A percentile compares a stretch with the other conserved stretches of the same genome.
phyloP scores from a whole-genome alignment of 176 grass and related monocot species.

The Bolboschoenus planiculmis region DNA sequence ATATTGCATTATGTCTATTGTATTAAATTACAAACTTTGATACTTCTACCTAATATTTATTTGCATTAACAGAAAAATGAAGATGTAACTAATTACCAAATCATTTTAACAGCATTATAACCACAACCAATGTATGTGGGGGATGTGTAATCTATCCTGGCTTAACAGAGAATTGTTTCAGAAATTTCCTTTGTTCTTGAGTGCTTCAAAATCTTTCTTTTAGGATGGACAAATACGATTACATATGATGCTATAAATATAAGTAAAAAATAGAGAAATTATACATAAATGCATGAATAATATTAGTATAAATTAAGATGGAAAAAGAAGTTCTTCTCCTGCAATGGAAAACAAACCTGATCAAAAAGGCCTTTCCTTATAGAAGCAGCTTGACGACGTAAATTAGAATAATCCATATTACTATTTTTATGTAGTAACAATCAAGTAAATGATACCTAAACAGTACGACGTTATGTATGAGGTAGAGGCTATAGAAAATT shows the following conservation, averaged over 20 bases:
- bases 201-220: background rate
- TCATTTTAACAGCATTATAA: background rate
- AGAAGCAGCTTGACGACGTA: constrained; percentile 62
- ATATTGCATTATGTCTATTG: background rate
- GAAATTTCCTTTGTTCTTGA: background rate
- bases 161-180: background rate
- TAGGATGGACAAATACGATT: background rate
- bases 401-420: constrained; percentile 73
- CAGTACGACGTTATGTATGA: constrained; percentile 25
- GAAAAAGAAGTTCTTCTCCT: background rate
- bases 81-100: background rate
- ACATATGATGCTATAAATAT: background rate
- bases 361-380: constrained; percentile 89
- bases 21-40: background rate
- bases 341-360: constrained; percentile 54
- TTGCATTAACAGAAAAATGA: background rate
- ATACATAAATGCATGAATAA: background rate
- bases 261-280: background rate
- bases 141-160: background rate
- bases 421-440: background rate
- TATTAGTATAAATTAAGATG: background rate
- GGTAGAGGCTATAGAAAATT: constrained; percentile 23
- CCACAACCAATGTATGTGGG: background rate
- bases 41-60: background rate
- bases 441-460: constrained; percentile 6